Conservation (phyloP, 2,329 filamentous ascomycete species). For the Sarocladium brachiariae region DNA sequence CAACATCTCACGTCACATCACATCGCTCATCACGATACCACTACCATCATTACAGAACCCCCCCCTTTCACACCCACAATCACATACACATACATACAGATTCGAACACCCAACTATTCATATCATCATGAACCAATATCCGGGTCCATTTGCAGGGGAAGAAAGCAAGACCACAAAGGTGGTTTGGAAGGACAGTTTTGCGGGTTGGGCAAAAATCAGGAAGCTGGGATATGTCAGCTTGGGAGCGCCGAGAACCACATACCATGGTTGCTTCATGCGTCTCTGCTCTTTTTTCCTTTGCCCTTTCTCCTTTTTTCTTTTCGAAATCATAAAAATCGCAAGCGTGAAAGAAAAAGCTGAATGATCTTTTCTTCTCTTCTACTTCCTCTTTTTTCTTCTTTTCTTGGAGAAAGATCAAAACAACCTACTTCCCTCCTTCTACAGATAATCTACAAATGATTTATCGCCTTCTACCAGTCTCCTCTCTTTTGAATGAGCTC, state of each 20-base stretch:
- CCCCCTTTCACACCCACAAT: neutral
- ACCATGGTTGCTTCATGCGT: no score
- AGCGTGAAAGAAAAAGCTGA: conserved; percentile 6
- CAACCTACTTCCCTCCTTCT: no score
- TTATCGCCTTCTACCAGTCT: no score
- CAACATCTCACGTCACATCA: neutral
- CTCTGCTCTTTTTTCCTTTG: neutral
- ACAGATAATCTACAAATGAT: no score
- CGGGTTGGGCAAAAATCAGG: neutral
- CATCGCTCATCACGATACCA: neutral
- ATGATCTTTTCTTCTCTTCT: neutral
- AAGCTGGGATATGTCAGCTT: no score
- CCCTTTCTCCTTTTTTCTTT: neutral
- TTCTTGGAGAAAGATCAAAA: no score
- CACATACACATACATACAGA: neutral
- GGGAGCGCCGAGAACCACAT: no score
- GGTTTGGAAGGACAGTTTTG: neutral
- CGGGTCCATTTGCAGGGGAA: no score
- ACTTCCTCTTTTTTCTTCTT: neutral
- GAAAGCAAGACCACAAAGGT: neutral
- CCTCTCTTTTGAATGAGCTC: no score
- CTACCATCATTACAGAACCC: neutral
- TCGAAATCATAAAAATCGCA: conserved; percentile 6
- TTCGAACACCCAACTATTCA: no score
- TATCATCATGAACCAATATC: no score